Evolutionary conservation across 306 rosid genomes (phyloP), one percentile per base, ranked within the genome.

Genomic region (Elaeagnus macrophylla): DNA sequence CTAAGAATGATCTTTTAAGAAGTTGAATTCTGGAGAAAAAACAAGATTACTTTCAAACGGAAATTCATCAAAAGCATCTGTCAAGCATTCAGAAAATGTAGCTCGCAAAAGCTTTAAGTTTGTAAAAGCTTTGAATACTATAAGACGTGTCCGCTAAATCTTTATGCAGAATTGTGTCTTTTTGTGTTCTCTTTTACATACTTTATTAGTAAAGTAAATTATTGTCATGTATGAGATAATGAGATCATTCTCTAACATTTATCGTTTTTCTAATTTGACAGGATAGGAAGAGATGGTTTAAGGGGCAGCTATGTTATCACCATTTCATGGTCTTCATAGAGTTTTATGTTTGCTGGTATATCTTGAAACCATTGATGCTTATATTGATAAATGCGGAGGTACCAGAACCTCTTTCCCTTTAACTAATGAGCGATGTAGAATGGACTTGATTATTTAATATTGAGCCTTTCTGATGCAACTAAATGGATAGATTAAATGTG

Each of bases 231-330:
- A n/a, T n/a, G n/a, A n/a, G n/a, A n/a, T n/a, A n/a, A 60, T 47
- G 39, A 51, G 53, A 25, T 25, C 85, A 82, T 57, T 25, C 4
- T 25, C 32, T 25, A 86, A 69, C 42, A 51, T 68, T 68, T 63
- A 32, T 18, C 38, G 2, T 59, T 53, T 55, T 73, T 64, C 51
- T 48, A 67, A 76, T 71, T 54, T 77, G 65, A 74, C 94, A 93
- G 96, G 96, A 84, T 63, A 78, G 62, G 72, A 75, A 83, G 64
- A 84, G 63, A 67, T 82, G 99, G 99, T 87, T 87, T 59, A 78
- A 62, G 73, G 79, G 59, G 62, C 57, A 59, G 12, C 14, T 38
- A 5, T 6, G 2, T 18, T 51, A 41, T 44, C 60, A 60, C 36
- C 49, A 43, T 44, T 59, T 47, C 12, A 18, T 49, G n/a, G 10